phyloP scores from a whole-genome alignment of 257 asterid species.

The Nicotiana benthamiana region DNA sequence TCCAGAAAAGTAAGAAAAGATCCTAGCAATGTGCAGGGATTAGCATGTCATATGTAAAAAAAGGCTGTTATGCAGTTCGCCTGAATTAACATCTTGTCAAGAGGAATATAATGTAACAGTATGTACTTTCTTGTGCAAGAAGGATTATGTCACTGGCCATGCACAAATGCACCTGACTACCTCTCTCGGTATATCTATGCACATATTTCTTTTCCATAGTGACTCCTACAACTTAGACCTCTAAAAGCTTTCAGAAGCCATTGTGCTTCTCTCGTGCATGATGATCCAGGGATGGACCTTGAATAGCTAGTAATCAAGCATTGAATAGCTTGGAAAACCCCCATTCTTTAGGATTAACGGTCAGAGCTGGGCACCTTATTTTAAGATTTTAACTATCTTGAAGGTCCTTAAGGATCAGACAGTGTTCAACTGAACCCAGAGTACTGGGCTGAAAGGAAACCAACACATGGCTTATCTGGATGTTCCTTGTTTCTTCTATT shows the following conservation, averaged over 20 bases:
- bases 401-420: background rate
- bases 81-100: background rate
- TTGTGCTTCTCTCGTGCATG: background rate
- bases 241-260: background rate
- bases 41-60: background rate
- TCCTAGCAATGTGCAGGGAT: background rate
- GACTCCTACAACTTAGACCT: background rate
- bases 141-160: background rate
- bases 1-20: background rate
- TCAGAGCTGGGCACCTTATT: background rate
- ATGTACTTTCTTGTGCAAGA: background rate
- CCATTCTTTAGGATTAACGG: background rate
- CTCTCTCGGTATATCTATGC: background rate
- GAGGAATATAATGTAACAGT: background rate
- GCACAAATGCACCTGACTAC: background rate
- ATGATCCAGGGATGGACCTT: background rate
- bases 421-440: background rate
- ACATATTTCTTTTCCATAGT: background rate
- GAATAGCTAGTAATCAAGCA: background rate
- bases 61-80: background rate
- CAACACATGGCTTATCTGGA: background rate
- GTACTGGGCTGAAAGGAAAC: background rate
- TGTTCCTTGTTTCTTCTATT: background rate
- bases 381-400: background rate
- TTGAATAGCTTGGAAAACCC: background rate